Evolutionary conservation across 345 rosid genomes (phyloP).

Genomic region (Aurinia saxatilis): DNA sequence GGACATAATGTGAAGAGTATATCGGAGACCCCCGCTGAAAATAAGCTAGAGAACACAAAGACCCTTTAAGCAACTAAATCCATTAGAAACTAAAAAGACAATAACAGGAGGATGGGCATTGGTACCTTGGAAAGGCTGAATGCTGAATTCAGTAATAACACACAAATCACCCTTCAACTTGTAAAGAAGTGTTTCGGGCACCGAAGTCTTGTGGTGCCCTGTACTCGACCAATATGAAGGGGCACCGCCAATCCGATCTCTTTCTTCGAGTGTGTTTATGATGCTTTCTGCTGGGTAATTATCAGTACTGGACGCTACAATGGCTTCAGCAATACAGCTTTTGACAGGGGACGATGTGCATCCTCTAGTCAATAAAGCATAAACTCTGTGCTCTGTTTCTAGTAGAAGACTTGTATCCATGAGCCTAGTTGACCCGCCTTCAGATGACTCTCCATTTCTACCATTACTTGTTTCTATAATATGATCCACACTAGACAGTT

Average conservation of each 20-base stretch:
- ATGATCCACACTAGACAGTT: conserved; percentile 37
- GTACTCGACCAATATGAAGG: conserved; percentile 95
- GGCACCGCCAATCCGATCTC: conserved; percentile 36
- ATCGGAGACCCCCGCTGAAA: conserved; percentile 67
- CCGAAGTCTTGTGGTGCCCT: conserved; percentile 57
- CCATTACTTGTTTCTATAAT: conserved; percentile 33
- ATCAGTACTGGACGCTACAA: conserved; percentile 90
- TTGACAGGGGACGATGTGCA: conserved; percentile 30
- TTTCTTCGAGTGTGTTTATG: conserved; percentile 53
- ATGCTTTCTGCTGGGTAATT: conserved; percentile 77
- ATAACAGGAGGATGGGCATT: neutral
- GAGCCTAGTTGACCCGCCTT: conserved; percentile 46
- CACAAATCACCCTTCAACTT: conserved; percentile 58
- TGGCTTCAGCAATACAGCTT: conserved; percentile 51
- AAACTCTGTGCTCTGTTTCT: conserved; percentile 64
- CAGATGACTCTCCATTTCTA: conserved; percentile 18
- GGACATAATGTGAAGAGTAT: conserved; percentile 71
- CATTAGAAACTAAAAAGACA: neutral
- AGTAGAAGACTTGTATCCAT: conserved; percentile 39
- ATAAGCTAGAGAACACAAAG: conserved; percentile 45
- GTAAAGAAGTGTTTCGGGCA: conserved; percentile 84
- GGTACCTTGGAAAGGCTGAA: conserved; percentile 81
- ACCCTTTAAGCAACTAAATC: conserved; percentile 12
- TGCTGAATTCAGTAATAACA: conserved; percentile 58
- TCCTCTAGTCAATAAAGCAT: conserved; percentile 51